phyloP scores from a whole-genome alignment of 2,329 filamentous ascomycete species.

The Penicillium fuscoglaucum region DNA sequence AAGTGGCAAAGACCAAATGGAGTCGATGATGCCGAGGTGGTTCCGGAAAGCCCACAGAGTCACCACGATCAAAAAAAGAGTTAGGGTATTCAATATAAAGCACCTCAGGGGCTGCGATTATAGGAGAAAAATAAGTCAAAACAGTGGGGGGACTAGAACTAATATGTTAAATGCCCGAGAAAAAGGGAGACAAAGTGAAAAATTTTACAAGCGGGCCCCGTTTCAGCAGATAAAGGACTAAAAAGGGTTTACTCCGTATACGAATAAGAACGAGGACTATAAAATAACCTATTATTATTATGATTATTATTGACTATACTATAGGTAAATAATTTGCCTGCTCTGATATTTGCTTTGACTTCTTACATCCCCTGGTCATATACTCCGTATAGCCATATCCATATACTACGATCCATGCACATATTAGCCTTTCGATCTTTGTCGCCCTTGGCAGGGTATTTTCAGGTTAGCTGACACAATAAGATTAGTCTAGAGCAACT shows the following conservation, averaged over 20 bases:
- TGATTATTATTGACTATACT: background rate
- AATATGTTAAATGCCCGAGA: background rate
- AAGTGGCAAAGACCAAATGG: conserved; percentile 5
- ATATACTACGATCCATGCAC: background rate
- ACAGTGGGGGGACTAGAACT: conserved; percentile 2
- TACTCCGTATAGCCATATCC: background rate
- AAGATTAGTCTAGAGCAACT: background rate
- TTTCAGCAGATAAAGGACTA: conserved; percentile 3
- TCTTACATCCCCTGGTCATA: background rate
- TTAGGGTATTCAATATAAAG: background rate
- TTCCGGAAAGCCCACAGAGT: conserved; percentile 2
- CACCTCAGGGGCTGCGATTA: background rate
- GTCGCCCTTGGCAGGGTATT: background rate
- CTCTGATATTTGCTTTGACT: background rate
- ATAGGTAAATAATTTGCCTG: background rate
- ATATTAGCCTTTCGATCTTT: background rate
- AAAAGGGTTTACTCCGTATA: background rate
- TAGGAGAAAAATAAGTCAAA: background rate
- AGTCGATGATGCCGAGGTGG: conserved; percentile 2
- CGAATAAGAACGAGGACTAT: background rate
- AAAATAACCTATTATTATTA: background rate
- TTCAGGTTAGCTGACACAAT: background rate
- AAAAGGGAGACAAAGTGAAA: background rate
- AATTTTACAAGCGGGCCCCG: conserved; percentile 1
- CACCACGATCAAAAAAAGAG: background rate